These are phyloP conservation scores for Malassezia restricta DNA, from an alignment of 1,284 basidiomycete species.

Conservation along the genomic window DNA sequence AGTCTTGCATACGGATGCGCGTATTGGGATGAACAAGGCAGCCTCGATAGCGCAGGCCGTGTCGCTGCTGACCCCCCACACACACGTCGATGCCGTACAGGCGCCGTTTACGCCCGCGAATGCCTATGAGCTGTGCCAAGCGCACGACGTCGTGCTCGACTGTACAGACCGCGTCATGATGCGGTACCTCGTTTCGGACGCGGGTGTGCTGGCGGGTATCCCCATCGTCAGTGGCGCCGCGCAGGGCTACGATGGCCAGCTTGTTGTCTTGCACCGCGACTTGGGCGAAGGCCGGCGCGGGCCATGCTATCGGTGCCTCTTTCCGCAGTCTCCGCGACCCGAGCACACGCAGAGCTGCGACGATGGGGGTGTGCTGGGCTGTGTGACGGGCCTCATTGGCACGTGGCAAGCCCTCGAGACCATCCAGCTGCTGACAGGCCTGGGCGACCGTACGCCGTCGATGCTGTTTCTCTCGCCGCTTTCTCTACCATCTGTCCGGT, in stretches of 20 bases:
- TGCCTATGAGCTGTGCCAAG: constrained; percentile 20
- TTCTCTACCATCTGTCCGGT: constrained; percentile 61
- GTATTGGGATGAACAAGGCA: constrained; percentile 71
- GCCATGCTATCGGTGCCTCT: constrained; percentile 89
- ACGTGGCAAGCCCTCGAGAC: constrained; percentile 80
- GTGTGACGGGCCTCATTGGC: constrained; percentile 80
- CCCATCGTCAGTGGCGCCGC: constrained; percentile 87
- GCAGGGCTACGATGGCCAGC: constrained; percentile 78
- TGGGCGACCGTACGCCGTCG: constrained; percentile 48
- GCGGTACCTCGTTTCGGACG: constrained; percentile 86
- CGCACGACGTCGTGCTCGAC: constrained; percentile 65
- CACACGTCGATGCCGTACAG: constrained; percentile 19
- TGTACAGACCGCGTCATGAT: constrained; percentile 89
- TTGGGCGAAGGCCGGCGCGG: constrained; percentile 49
- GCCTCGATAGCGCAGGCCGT: constrained; percentile 58
- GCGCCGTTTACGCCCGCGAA: constrained; percentile 22
- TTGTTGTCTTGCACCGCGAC: constrained; percentile 48
- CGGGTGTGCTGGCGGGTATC: constrained; percentile 60
- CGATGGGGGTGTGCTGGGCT: constrained; percentile 80
- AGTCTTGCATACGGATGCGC: constrained; percentile 68
- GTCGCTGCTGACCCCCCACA: constrained; percentile 30
- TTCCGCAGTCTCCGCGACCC: constrained; percentile 52
- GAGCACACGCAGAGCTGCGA: constrained; percentile 56
- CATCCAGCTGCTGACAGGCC: constrained; percentile 53
- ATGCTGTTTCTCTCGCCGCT: constrained; percentile 65